Conservation (phyloP, 768 basidiomycete genomes). For the Pulveroboletus sp. region DNA sequence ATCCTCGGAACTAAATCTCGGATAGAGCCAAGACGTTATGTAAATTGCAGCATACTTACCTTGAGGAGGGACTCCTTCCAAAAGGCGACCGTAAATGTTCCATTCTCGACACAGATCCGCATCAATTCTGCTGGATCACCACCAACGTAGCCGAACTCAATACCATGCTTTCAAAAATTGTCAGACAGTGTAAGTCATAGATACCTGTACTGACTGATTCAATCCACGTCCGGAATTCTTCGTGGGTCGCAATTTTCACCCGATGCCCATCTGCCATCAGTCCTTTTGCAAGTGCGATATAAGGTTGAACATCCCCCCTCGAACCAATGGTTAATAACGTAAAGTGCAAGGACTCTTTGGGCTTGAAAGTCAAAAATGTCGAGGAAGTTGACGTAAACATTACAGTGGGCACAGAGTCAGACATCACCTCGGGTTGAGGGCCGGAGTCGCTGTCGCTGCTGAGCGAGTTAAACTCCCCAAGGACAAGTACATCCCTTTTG, state of each 20-base stretch:
- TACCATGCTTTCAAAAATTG: slow-evolving; percentile 64
- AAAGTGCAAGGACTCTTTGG: slow-evolving; percentile 76
- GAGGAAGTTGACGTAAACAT: slow-evolving; percentile 97
- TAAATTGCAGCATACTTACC: slow-evolving; percentile 38
- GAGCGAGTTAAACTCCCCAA: slow-evolving; percentile 66
- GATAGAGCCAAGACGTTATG: slow-evolving; percentile 2
- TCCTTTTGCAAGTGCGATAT: slow-evolving; percentile 92
- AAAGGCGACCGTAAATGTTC: slow-evolving; percentile 94
- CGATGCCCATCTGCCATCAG: slow-evolving; percentile 85
- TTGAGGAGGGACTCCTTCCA: slow-evolving; percentile 86
- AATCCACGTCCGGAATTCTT: slow-evolving; percentile 93
- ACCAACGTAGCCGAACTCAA: slow-evolving; percentile 90
- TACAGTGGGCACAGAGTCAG: slow-evolving; percentile 76
- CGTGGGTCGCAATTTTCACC: slow-evolving; percentile 89
- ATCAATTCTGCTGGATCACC: slow-evolving; percentile 97
- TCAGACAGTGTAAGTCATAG: slow-evolving; percentile 5
- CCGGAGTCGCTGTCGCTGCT: slow-evolving; percentile 37
- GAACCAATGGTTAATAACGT: slow-evolving; percentile 96
- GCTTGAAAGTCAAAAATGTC: slow-evolving; percentile 96
- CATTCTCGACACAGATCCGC: slow-evolving; percentile 97
- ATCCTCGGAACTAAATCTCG: slow-evolving; percentile 78
- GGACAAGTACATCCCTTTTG: slow-evolving; percentile 66
- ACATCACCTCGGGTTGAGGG: slow-evolving; percentile 50
- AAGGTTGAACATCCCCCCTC: slow-evolving; percentile 96
- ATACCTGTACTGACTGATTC: slow-evolving; percentile 64